Base-by-base conservation (phyloP, 2,329 filamentous ascomycete species). In the Metarhizium robertsii region DNA sequence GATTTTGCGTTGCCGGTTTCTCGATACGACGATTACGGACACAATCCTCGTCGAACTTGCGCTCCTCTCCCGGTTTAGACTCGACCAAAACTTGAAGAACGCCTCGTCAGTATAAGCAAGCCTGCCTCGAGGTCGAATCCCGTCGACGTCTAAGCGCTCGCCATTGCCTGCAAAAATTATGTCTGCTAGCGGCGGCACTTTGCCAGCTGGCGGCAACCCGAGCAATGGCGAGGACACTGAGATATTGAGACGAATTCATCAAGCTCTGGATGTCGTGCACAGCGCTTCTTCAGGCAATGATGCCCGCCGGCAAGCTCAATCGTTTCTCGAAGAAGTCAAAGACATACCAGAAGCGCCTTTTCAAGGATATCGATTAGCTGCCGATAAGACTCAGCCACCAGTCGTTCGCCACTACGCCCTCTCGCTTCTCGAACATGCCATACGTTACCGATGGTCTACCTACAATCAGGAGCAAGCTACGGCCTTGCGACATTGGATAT, bases 401-500 rank as follows among this genome's bases (percentile, higher is more conserved):
- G 81, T 94, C 54, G 88, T 97, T 55, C 87, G 94, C 63, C 92
- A 97, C 73, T 99, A 95, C 70, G 94, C 92, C 56, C 80, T 99
- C 36, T 95, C 92, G 32, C 79, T 99, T 55, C 82, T 99, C 61
- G 92, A 96, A 66, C 87, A 95, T 71, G 86, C 90, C 49, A 87
- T 97, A 68, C 88, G 86, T 62, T 92, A 95, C 71, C 85, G 83
- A 62, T 96, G 91, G 83, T 80, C 85, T 40, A 82, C 86, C 51
- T 91, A 92, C 65, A 81, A 79, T 20, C 71, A 78, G 32, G 81
- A 85, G 25, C 86, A 96, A 69, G 83, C 84, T 18, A 73, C 75
- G 32, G 80, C 82, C 53, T 73, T 99, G 55, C 83, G 89, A 52
- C 78, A 78, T 57, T 94, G 92, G 81, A 83, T 96, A 47, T 73